Evolutionary conservation across 2,329 filamentous ascomycete genomes (phyloP), one percentile per base, ranked within the genome.

Genomic region (Pyricularia grisea): DNA sequence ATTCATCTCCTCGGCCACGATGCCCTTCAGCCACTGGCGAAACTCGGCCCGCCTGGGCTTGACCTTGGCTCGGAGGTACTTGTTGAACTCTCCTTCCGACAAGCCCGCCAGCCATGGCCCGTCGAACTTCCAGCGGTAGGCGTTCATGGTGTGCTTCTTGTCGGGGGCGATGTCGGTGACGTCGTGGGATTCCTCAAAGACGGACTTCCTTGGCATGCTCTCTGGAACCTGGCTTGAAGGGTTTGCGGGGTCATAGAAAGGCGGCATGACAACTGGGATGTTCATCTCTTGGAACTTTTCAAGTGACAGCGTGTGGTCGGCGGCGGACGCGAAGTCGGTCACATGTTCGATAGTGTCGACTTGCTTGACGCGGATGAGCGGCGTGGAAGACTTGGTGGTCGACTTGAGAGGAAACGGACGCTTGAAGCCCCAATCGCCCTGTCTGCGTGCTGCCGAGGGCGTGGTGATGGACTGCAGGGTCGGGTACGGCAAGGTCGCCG

Each of bases 401-500:
- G 90, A 89, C 77, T 90, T 90, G 10, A 90, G 80, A 1, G 94
- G 94, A 6, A 98, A 83, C 0, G 93, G 85, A 69, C 94, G 85
- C 81, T 98, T 98, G 74, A 97, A 82, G 17, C 94, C 94, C 94
- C 94, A 98, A 76, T 98, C 94, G 50, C 94, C 94, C 75, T 87
- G 87, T 60, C 84, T 82, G 28, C 92, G 85, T 9, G 93, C 94
- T 23, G 88, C 85, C 64, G 85, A 81, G 6, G 93, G 90, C 0
- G 93, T 94, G 17, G 90, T 89, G 76, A 98, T 91, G 71, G 93
- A 87, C 76, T 95, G 92, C 77, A 91, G 87, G 68, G 89, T 93
- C n/a, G 94, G 94, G 79, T 90, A 91, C 33, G 88, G 86, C 70
- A 87, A 84, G 17, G 94, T 98, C 63, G 91, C 88, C 27, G 88